A percentile compares a stretch with the other conserved stretches of the same genome.
phyloP scores from a whole-genome alignment of 2,329 filamentous ascomycete species.

The Pseudogymnoascus sp. region DNA sequence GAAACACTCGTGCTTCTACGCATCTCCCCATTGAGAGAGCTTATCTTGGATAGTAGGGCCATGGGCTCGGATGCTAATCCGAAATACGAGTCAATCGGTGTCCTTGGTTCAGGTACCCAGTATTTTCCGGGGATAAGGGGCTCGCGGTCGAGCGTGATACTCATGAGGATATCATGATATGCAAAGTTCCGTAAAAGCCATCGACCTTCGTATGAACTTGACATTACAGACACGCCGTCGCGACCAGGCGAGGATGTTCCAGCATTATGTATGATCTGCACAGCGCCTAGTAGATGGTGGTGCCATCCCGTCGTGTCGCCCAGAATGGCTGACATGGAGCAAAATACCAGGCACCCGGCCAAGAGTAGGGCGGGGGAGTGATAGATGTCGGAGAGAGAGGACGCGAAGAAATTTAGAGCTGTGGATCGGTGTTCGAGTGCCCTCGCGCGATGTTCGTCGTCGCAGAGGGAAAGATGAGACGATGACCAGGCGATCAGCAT shows the following conservation, averaged over 20 bases:
- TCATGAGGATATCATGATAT: constrained; percentile 19
- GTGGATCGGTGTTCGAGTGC: constrained; percentile 7
- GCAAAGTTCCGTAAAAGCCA: constrained; percentile 21
- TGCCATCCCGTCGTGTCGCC: constrained; percentile 12
- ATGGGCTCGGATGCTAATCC: constrained; percentile 14
- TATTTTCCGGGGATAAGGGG: constrained; percentile 15
- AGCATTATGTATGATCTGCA: constrained; percentile 8
- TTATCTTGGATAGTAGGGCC: constrained; percentile 26
- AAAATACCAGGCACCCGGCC: constrained; percentile 10
- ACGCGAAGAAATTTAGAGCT: constrained; percentile 4
- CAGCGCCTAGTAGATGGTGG: constrained; percentile 10
- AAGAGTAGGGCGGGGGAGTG: constrained; percentile 3
- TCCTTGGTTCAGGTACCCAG: constrained; percentile 13
- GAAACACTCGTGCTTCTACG: neutral
- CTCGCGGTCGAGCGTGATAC: constrained; percentile 11
- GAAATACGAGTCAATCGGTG: constrained; percentile 13
- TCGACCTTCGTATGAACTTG: constrained; percentile 12
- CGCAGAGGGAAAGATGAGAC: constrained; percentile 10
- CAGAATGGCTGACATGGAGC: constrained; percentile 9
- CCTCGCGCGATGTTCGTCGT: neutral
- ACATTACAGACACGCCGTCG: neutral
- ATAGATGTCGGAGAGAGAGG: neutral
- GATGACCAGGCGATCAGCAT: constrained; percentile 12
- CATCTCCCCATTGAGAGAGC: constrained; percentile 26
- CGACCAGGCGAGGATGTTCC: neutral